These are phyloP conservation scores for Aureobasidium melanogenum DNA, from an alignment of 2,329 filamentous ascomycete genomes.

Conservation along the genomic window DNA sequence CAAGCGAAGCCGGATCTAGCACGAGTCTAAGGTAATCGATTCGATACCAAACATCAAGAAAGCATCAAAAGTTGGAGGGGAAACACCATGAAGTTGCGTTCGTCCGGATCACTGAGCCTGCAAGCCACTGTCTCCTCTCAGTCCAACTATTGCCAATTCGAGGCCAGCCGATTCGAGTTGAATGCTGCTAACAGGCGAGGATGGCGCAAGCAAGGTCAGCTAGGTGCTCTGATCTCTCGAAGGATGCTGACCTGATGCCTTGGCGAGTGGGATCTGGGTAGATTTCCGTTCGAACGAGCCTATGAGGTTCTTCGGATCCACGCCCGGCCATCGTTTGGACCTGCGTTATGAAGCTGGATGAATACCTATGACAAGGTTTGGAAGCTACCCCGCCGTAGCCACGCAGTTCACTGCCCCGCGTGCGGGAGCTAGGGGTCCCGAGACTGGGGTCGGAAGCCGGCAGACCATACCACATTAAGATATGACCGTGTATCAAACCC, in stretches of 20 bases:
- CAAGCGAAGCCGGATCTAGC: background rate
- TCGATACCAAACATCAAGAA: background rate
- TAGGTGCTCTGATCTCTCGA: background rate
- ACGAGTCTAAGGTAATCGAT: background rate
- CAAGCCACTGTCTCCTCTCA: background rate
- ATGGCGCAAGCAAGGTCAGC: background rate
- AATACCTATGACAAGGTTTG: background rate
- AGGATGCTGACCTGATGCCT: conserved; percentile 4
- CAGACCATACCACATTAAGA: background rate
- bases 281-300: conserved; percentile 12
- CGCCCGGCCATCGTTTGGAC: background rate
- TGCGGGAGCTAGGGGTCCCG: background rate
- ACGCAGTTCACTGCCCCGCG: conserved; percentile 5
- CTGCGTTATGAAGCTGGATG: background rate
- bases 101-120: background rate
- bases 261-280: background rate
- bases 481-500: background rate
- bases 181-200: background rate
- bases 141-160: background rate
- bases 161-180: background rate
- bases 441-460: background rate
- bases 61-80: background rate
- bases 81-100: background rate
- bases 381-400: background rate
- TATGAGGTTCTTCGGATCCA: background rate